A percentile compares a stretch with the other conserved stretches of the same genome.
Evolutionary conservation across 495 filamentous ascomycete genomes (phyloP).

Genomic region (Penicillium ucsense): DNA sequence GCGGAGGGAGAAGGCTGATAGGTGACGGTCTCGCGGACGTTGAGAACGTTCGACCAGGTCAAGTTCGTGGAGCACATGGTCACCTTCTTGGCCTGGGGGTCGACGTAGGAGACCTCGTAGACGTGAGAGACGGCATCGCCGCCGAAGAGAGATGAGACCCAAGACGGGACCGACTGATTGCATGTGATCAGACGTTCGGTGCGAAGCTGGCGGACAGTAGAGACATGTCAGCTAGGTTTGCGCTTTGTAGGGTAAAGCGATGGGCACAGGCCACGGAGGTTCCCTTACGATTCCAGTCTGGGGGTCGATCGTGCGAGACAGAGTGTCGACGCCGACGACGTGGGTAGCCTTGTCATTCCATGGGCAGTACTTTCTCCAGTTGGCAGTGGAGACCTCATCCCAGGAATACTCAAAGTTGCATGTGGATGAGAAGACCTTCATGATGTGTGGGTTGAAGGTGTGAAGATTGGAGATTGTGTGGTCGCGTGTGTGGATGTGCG

Average conservation of each 20-base stretch:
- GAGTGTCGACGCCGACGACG: constrained; percentile 87
- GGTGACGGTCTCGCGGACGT: constrained; percentile 78
- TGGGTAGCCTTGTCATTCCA: constrained; percentile 96
- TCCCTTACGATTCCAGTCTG: constrained; percentile 68
- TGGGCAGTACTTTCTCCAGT: constrained; percentile 97
- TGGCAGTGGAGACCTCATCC: constrained; percentile 97
- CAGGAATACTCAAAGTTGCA: constrained; percentile 95
- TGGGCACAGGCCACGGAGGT: neutral
- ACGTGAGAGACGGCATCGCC: constrained; percentile 69
- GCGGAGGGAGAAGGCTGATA: constrained; percentile 55
- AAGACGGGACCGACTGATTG: constrained; percentile 78
- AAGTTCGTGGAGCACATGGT: constrained; percentile 92
- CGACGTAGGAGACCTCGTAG: constrained; percentile 91
- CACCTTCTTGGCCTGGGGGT: constrained; percentile 68
- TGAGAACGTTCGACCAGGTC: constrained; percentile 78
- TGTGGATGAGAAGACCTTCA: constrained; percentile 88
- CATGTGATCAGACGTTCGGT: constrained; percentile 97
- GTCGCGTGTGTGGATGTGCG: neutral
- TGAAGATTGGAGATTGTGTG: neutral
- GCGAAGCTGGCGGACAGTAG: constrained; percentile 49
- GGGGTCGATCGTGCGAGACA: constrained; percentile 72
- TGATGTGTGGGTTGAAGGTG: constrained; percentile 22
- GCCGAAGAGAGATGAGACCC: constrained; percentile 69
- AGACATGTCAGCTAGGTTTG: constrained; percentile 3
- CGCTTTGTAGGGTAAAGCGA: neutral